Percentiles rank a stretch among this genome's conserved stretches.
These are phyloP conservation scores for Malus asiatica DNA, from an alignment of 306 rosid species.

Conservation along the genomic window DNA sequence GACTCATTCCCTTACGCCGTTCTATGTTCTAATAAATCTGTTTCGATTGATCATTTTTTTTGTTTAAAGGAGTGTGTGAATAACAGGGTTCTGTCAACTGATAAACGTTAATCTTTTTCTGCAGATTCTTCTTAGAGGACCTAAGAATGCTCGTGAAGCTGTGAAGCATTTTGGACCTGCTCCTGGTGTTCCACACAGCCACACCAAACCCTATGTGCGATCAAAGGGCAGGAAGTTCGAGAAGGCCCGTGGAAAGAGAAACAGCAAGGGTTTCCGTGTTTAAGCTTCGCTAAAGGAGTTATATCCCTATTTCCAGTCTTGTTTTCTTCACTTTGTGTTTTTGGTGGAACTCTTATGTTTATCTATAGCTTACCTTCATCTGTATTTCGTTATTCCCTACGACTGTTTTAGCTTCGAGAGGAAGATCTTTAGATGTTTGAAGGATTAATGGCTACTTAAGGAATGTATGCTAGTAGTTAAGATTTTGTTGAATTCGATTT, in stretches of 20 bases:
- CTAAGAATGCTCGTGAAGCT: constrained; percentile 62
- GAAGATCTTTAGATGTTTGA: not conserved
- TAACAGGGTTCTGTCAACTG: not conserved
- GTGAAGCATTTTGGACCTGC: constrained; percentile 66
- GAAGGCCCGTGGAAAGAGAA: constrained; percentile 51
- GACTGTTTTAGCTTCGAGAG: not conserved
- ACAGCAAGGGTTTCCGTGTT: constrained; percentile 55
- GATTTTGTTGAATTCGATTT: not conserved
- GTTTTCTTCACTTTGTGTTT: not conserved
- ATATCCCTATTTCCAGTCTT: not conserved
- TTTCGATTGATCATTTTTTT: not conserved
- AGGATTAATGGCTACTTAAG: not conserved
- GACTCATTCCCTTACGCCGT: not conserved
- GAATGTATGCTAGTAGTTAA: not conserved
- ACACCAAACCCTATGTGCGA: constrained; percentile 54
- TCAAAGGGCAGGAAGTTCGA: constrained; percentile 46
- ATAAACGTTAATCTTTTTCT: not conserved
- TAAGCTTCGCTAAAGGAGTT: constrained; percentile 7
- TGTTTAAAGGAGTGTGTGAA: not conserved
- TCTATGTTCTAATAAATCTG: not conserved
- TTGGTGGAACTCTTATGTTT: not conserved
- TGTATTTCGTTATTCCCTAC: not conserved
- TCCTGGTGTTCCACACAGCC: constrained; percentile 67
- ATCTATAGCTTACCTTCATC: not conserved
- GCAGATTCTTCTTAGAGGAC: constrained; percentile 61